phyloP scores from a whole-genome alignment of 164 flowering plant genomes.

The Tetrastigma voinierianum region DNA sequence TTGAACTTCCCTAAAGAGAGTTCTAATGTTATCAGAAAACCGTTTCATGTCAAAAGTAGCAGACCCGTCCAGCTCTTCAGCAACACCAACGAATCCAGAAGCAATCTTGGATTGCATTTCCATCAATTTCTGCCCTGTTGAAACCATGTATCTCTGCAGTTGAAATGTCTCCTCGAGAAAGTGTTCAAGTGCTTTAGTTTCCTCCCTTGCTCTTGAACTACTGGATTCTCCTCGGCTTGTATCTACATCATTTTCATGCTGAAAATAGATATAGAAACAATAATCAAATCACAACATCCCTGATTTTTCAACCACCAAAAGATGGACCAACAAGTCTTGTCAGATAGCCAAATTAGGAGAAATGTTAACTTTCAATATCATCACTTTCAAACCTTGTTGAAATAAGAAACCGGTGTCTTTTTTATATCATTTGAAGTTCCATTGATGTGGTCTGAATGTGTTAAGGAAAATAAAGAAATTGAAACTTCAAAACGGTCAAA shows the following conservation, averaged over 20 bases:
- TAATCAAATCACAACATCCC: too few relatives aligned
- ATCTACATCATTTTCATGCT: slow-evolving; percentile 49
- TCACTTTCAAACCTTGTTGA: too few relatives aligned
- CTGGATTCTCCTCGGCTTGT: slow-evolving; percentile 22
- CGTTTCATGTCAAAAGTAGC: slow-evolving; percentile 53
- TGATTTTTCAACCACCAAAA: too few relatives aligned
- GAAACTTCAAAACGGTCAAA: not conserved
- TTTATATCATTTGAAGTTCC: too few relatives aligned
- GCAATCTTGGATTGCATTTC: slow-evolving; percentile 67
- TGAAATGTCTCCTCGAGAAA: slow-evolving; percentile 91
- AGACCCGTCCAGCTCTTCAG: slow-evolving; percentile 35
- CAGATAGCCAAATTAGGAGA: too few relatives aligned
- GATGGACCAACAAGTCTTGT: too few relatives aligned
- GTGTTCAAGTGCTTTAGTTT: slow-evolving; percentile 47
- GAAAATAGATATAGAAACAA: slow-evolving; percentile 14
- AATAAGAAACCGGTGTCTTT: too few relatives aligned
- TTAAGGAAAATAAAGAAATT: too few relatives aligned
- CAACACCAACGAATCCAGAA: slow-evolving; percentile 37
- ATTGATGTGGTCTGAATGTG: too few relatives aligned
- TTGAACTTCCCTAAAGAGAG: slow-evolving; percentile 72
- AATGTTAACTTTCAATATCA: too few relatives aligned
- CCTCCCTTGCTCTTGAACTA: slow-evolving; percentile 36
- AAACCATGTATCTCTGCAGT: slow-evolving; percentile 86
- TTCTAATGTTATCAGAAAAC: slow-evolving; percentile 54
- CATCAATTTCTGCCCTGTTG: slow-evolving; percentile 80